phyloP scores from a whole-genome alignment of 1,139 yeast genomes.

The Lodderomyces metapsilosis region DNA sequence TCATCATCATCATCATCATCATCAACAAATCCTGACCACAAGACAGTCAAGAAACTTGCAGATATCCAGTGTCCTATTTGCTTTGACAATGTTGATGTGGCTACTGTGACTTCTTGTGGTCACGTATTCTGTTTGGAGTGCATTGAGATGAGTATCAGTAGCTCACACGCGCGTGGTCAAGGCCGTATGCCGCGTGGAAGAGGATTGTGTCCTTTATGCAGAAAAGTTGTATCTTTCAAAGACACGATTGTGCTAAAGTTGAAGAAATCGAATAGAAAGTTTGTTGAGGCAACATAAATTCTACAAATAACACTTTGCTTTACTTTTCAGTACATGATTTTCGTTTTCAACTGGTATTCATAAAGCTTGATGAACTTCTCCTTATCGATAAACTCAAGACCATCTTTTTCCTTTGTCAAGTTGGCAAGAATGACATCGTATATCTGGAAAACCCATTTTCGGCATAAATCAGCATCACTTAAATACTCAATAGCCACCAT shows the following conservation, averaged over 20 bases:
- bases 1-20: not conserved
- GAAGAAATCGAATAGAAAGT: slow-evolving; percentile 21
- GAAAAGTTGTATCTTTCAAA: slow-evolving; percentile 40
- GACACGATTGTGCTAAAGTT: slow-evolving; percentile 38
- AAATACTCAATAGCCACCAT: slow-evolving; percentile 15
- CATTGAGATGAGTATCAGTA: slow-evolving; percentile 40
- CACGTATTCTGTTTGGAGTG: slow-evolving; percentile 48
- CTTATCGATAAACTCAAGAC: slow-evolving; percentile 10
- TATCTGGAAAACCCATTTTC: slow-evolving; percentile 15
- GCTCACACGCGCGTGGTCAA: slow-evolving; percentile 43
- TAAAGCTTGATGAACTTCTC: slow-evolving; percentile 7
- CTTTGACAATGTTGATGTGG: slow-evolving; percentile 40
- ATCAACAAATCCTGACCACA: slow-evolving; percentile 14
- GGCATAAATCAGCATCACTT: slow-evolving; percentile 14
- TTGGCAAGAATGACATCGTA: slow-evolving; percentile 11
- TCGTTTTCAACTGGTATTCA: slow-evolving; percentile 5
- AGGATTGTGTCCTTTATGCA: slow-evolving; percentile 47
- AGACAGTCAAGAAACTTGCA: slow-evolving; percentile 30
- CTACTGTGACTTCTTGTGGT: slow-evolving; percentile 46
- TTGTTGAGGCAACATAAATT: slow-evolving; percentile 10
- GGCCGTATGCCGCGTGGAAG: slow-evolving; percentile 39
- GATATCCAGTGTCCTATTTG: slow-evolving; percentile 49
- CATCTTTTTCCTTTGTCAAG: slow-evolving; percentile 9
- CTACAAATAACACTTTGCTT: no score
- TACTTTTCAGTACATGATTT: slow-evolving; percentile 6